Evolutionary conservation across 2,329 filamentous ascomycete species (phyloP).

Genomic region (Colletotrichum liriopes): DNA sequence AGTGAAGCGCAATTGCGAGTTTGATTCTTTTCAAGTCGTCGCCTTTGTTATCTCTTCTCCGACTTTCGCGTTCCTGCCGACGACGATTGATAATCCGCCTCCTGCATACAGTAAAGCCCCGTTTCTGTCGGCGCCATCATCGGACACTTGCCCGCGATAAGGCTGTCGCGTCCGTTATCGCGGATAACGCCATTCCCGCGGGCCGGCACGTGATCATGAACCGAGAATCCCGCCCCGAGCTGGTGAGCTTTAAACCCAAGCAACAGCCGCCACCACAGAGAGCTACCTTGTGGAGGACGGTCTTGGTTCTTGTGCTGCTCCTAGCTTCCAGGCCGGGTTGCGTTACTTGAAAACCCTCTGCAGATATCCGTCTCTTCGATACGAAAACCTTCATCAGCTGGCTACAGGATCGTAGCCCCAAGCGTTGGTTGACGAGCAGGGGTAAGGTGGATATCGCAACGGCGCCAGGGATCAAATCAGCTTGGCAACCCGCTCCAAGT

Average conservation of each 20-base stretch:
- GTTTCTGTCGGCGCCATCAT: conserved; percentile 24
- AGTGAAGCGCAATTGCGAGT: neutral
- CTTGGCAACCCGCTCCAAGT: conserved; percentile 22
- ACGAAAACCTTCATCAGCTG: neutral
- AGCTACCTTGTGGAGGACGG: too few species aligned
- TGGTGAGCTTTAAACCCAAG: too few species aligned
- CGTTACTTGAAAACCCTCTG: neutral
- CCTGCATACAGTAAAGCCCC: conserved; percentile 30
- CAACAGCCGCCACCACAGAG: neutral
- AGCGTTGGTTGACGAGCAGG: neutral
- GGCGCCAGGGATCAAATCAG: conserved; percentile 20
- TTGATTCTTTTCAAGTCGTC: conserved; percentile 5
- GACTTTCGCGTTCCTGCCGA: conserved; percentile 8
- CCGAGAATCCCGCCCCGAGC: neutral
- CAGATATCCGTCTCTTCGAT: neutral
- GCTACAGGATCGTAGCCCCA: neutral
- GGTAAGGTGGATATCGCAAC: conserved; percentile 16
- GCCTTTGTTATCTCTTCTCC: conserved; percentile 1
- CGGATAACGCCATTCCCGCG: conserved; percentile 21
- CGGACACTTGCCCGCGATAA: conserved; percentile 38
- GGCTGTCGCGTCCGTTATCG: conserved; percentile 20
- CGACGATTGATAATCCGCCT: conserved; percentile 24
- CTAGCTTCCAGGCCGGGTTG: neutral
- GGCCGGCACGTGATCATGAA: conserved; percentile 26
- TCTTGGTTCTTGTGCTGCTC: neutral